Base-by-base conservation (phyloP, 805 yeast species). In the Sugiyamaella chiloensis region DNA sequence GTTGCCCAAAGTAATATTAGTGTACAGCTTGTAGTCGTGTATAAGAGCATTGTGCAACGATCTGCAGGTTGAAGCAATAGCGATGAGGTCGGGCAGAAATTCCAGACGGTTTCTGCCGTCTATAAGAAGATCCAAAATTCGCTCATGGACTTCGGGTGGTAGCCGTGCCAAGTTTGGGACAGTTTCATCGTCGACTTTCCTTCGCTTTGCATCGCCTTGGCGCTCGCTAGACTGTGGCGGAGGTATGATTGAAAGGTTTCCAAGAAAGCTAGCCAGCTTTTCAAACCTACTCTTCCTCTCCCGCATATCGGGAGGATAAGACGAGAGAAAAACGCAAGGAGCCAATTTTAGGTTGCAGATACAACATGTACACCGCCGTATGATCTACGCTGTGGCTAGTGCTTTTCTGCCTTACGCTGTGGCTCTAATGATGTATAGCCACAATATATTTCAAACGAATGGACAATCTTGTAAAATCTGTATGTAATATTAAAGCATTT, bases 121-220 rank as follows among this genome's bases (percentile, higher is more conserved):
- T 9, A 37, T 31, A 7, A 50, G 31, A 24, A 37, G 35, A 19
- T 26, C 44, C 14, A 50, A 17, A 17, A 50, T 44, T 29, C 23
- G 11, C 21, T 44, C 46, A 7, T 46, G 21, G 11, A 50, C 20
- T 26, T 50, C 53, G 4, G 34, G 32, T 11, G 53, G 53, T 19
- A 50, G 40, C 21, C 9, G 27, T 11, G 40, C 24, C 30, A 42
- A 11, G 16, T 24, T 14, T n/a, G 43, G 29, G 29, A 11, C 7
- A 8, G 9, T 11, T 8, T 26, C 29, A 7, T 7, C 7, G 11
- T 7, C 11, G 11, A 8, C 7, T 11, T 11, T 26, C 29, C 29
- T 26, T 26, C 29, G 29, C 11, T 26, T 26, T 7, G 11, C 11
- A 26, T 11, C 9, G 29, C 29, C 11, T 11, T 26, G 29, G 9